phyloP scores from a whole-genome alignment of 768 basidiomycete species.

The Coprinopsis cinerea region DNA sequence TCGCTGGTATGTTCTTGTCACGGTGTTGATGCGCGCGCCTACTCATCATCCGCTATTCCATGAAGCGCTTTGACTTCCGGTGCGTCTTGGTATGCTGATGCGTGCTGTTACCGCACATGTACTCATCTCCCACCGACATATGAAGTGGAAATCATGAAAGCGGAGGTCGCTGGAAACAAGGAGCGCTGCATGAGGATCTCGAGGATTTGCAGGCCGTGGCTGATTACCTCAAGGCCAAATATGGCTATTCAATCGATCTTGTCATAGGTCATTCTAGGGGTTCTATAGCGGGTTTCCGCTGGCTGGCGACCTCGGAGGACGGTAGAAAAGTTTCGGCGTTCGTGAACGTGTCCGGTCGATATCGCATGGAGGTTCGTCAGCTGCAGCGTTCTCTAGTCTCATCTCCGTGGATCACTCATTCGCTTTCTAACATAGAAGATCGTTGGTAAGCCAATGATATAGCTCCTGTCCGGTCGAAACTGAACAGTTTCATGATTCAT shows the following conservation, averaged over 20 bases:
- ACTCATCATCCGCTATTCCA: no score
- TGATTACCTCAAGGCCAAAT: slow-evolving; percentile 47
- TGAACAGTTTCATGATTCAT: not conserved
- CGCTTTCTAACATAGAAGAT: slow-evolving; percentile 30
- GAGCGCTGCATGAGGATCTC: slow-evolving; percentile 53
- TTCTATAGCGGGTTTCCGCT: slow-evolving; percentile 58
- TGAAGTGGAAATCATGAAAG: slow-evolving; percentile 75
- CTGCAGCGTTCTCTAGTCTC: not conserved
- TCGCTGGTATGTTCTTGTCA: no score
- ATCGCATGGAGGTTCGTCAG: slow-evolving; percentile 66
- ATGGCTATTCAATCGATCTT: slow-evolving; percentile 65
- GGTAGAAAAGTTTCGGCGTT: slow-evolving; percentile 52
- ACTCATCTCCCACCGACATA: not conserved
- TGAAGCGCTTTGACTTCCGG: slow-evolving; percentile 88
- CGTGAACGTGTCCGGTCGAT: slow-evolving; percentile 73
- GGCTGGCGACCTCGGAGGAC: slow-evolving; percentile 61
- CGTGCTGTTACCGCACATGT: not conserved
- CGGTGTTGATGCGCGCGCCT: no score
- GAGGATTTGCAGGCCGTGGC: slow-evolving; percentile 64
- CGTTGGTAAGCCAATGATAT: slow-evolving; percentile 26
- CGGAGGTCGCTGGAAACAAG: slow-evolving; percentile 57
- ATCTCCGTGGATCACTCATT: not conserved
- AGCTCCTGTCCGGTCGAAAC: not conserved
- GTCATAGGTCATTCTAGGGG: slow-evolving; percentile 79
- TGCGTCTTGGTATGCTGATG: slow-evolving; percentile 34